Base-by-base conservation (phyloP, 1,139 yeast species). In the Wickerhamomyces sp. region DNA sequence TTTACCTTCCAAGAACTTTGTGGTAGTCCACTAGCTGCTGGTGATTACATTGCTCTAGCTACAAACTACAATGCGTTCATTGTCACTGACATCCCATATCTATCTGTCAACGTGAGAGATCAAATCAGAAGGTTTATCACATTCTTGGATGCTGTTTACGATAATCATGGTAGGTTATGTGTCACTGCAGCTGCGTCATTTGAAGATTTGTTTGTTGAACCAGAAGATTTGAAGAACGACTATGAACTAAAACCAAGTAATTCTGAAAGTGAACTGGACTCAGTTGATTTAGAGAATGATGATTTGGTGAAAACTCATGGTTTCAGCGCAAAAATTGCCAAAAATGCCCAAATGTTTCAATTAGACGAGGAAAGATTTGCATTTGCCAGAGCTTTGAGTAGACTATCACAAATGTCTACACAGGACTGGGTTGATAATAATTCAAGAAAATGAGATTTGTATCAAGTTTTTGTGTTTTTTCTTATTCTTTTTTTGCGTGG, bases 351-450 rank as follows among this genome's bases (percentile, higher is more conserved):
- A 27, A 78, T 88, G 78, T 90, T 92, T 65, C 85, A 84, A 33
- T 66, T 84, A 7, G 97, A 89, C 59, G 98, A 92, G 61, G 98
- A 92, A 63, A 76, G 83, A 61, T 92, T 92, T 68, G 98, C 98
- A 14, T 92, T 90, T 69, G 96, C 97, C 1, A 74, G 98, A 57
- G 97, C 97, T 0, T 69, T 92, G 47, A 82, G 94, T 51, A 76
- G 98, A 59, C 70, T 92, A 49, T 75, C 92, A 38, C 97, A 92
- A 54, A 92, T 92, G 97, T 83, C 95, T 51, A 84, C 96, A 5
- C 81, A 81, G 32, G 95, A 85, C 40, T 92, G 98, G 98, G 82
- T 87, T 13, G 88, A 79, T 28, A 41, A 43, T 33, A 41, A 64
- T 57, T 65, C 60, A 60, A 26, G 52, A 45, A 44, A 42, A 31